Base-by-base conservation (phyloP, 768 basidiomycete genomes). In the Sistotremastrum suecicum region DNA sequence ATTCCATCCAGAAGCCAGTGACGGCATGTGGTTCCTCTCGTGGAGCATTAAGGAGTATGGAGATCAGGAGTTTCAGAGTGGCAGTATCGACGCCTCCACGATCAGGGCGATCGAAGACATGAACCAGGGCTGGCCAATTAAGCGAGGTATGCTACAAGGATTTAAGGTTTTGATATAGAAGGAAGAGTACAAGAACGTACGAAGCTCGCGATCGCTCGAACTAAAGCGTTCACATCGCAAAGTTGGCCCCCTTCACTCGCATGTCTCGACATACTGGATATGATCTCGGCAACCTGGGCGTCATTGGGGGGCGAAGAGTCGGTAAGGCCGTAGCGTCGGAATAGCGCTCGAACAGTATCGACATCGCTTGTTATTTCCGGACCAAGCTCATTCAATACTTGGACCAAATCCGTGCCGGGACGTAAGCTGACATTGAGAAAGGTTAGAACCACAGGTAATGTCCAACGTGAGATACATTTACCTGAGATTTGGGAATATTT, bases 21-120 rank as follows among this genome's bases (percentile, higher is more conserved):
- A 89, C 85, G 3, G 85, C 84, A 51, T 87, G 86, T 5, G 74
- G 76, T 41, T 80, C 83, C 44, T 83, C 80, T 39, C 83, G 78
- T 40, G 88, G 81, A 11, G 82, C 78, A 53, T 87, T 83, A 46
- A 84, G 69, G 20, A 97, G 76, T 45, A 97, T 79, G 49, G 87
- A 81, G 43, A 94, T 86, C 54, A 97, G 65, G 42, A 95, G 72
- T 55, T 92, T 90, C 53, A 97, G 63, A 0, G 87, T 88, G 33
- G 85, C 80, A 3, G 87, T 91, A 59, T 94, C 89, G 9, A 90
- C 84, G 5, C 84, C 83, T 50, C 80, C 77, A 40, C 88, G 76
- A 58, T 86, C 80, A 5, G 81, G 70, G 62, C 78, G 72, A 67
- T 98, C 94, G 56, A 94, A 94, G 3, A 83, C 75, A 51, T 78